Evolutionary conservation across 495 filamentous ascomycete genomes (phyloP), one percentile per base, ranked within the genome.

Genomic region (Penicillium flavigenum): DNA sequence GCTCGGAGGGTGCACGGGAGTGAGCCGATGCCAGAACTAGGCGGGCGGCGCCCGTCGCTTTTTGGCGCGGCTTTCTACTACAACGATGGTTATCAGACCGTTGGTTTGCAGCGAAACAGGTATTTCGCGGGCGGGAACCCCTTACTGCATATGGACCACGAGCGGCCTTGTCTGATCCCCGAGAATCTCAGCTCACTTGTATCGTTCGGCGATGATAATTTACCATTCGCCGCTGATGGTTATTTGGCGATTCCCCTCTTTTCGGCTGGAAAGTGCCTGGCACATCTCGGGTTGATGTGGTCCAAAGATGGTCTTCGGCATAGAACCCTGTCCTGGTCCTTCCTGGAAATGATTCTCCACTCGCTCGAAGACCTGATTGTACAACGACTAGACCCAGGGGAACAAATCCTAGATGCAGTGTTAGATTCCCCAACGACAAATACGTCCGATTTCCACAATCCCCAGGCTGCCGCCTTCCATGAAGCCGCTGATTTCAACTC

Each of bases 271-370:
- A 87, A 86, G 61, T 89, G 86, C 67, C 81, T 89, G 61, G 88
- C 84, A 32, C 84, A 91, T 70, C 83, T 92, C 61, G 89, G 89
- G 12, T 73, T 88, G 62, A 86, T 90, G 77, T 92, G 88, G 88
- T 84, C 84, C 16, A 65, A 71, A 20, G 79, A 88, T 57, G 88
- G 86, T 8, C 72, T 85, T 24, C 70, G 75, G 45, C 77, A 78
- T 48, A 76, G 84, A 48, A 72, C 63, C 16, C 62, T 90, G 43
- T 78, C 84, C 17, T 92, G 89, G 89, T 80, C 79, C 16, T 89
- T 83, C 67, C 71, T 89, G 19, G 87, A 91, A 63, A 83, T 89
- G 81, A 75, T 91, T 39, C 65, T 91, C 47, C 87, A 89, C 67
- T 82, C 87, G n/a, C 72, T 92, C 20, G 89, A 92, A 63, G 89